Conservation (phyloP, 805 yeast genomes). For the Candida cerambycidarum region DNA sequence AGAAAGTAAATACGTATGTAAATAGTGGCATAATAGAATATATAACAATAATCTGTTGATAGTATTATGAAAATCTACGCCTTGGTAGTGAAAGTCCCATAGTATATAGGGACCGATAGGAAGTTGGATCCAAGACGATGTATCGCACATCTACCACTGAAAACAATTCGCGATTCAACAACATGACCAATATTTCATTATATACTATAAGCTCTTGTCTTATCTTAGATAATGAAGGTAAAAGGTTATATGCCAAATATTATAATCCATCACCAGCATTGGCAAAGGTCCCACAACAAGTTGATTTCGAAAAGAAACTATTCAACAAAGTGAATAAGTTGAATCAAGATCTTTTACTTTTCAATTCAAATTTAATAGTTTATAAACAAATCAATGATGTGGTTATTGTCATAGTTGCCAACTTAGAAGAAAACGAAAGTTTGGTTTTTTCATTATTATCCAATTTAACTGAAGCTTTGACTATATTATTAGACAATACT, state of each 20-base stretch:
- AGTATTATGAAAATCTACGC: too few species aligned
- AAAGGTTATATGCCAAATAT: conserved; percentile 81
- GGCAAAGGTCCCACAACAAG: conserved; percentile 56
- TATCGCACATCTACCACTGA: too few species aligned
- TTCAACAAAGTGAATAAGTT: conserved; percentile 77
- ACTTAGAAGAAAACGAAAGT: conserved; percentile 80
- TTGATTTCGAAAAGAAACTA: conserved; percentile 70
- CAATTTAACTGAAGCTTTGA: conserved; percentile 80
- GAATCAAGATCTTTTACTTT: conserved; percentile 75
- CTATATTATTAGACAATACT: conserved; percentile 64
- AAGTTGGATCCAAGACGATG: too few species aligned
- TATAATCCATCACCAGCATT: conserved; percentile 41
- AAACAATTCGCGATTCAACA: conserved; percentile 4
- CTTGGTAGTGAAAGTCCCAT: too few species aligned
- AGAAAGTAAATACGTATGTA: too few species aligned
- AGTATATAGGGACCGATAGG: too few species aligned
- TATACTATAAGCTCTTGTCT: conserved; percentile 81
- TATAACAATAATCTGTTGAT: too few species aligned
- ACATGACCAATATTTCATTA: conserved; percentile 52
- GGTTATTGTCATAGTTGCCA: conserved; percentile 68
- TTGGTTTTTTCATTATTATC: conserved; percentile 71
- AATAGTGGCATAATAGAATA: conserved; percentile 5
- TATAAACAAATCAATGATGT: conserved; percentile 84
- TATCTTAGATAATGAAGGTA: conserved; percentile 78
- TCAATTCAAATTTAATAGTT: conserved; percentile 77